Percentiles rank a stretch among this genome's conserved stretches.
Conservation (phyloP, 1,139 yeast species). For the Wickerhamomyces sp. region DNA sequence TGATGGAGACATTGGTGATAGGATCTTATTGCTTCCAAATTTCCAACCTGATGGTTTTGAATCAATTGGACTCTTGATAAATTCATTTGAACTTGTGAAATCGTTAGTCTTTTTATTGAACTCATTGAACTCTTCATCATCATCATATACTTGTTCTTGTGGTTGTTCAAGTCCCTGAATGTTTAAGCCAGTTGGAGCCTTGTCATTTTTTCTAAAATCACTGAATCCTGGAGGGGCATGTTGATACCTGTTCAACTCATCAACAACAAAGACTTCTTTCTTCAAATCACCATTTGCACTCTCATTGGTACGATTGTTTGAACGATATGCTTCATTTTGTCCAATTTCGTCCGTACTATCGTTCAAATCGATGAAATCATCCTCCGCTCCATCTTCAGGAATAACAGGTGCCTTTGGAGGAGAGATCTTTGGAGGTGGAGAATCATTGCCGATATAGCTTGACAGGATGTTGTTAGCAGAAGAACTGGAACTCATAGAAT, state of each 20-base stretch:
- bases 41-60: slow-evolving; percentile 1
- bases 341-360: slow-evolving; percentile 14
- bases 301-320: neutral
- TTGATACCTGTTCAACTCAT: slow-evolving; percentile 14
- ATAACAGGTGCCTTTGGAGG: slow-evolving; percentile 12
- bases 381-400: slow-evolving; percentile 4
- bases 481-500: slow-evolving; percentile 20
- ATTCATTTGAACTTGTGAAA: neutral
- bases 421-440: slow-evolving; percentile 19
- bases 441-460: slow-evolving; percentile 15
- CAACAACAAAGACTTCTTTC: slow-evolving; percentile 3
- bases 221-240: slow-evolving; percentile 11
- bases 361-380: slow-evolving; percentile 21
- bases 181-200: slow-evolving; percentile 17
- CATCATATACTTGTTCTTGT: neutral
- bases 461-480: slow-evolving; percentile 19
- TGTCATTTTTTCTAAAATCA: slow-evolving; percentile 15
- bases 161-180: slow-evolving; percentile 11
- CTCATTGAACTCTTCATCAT: neutral
- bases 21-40: slow-evolving; percentile 7
- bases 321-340: too few species aligned
- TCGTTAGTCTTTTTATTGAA: neutral
- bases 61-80: slow-evolving; percentile 2
- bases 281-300: neutral
- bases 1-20: slow-evolving; percentile 13